Conservation (phyloP, 2,329 filamentous ascomycete genomes). For the Colletotrichum abscissum region DNA sequence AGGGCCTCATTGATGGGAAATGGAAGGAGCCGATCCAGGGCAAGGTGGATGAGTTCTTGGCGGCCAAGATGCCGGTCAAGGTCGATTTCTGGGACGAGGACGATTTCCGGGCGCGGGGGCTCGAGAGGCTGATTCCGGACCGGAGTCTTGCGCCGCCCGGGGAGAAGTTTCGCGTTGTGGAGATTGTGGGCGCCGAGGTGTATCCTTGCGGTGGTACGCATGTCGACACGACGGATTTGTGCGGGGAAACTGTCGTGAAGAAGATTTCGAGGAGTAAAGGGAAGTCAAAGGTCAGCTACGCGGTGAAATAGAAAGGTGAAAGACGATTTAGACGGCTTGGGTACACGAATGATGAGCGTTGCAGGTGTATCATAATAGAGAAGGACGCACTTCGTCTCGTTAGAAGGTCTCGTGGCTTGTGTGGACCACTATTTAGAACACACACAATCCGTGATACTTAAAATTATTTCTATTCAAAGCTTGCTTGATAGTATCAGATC, state of each 20-base stretch:
- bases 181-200: conserved; percentile 74
- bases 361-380: background rate
- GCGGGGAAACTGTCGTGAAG: conserved; percentile 71
- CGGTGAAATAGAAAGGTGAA: conserved; percentile 6
- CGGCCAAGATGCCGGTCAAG: conserved; percentile 65
- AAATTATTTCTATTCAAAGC: background rate
- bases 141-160: conserved; percentile 55
- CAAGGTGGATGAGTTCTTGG: conserved; percentile 69
- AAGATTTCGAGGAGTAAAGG: conserved; percentile 76
- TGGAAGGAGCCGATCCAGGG: conserved; percentile 72
- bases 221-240: conserved; percentile 68
- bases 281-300: conserved; percentile 67
- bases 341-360: background rate
- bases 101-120: conserved; percentile 65
- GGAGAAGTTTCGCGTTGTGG: conserved; percentile 74
- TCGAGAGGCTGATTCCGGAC: conserved; percentile 68
- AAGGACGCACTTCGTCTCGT: background rate
- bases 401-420: too few species aligned
- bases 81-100: conserved; percentile 76
- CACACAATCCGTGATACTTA: background rate
- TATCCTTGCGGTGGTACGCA: conserved; percentile 84
- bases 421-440: background rate
- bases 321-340: conserved; percentile 34
- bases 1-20: conserved; percentile 72
- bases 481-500: background rate